Percentiles rank a stretch among this genome's conserved stretches.
phyloP scores from a whole-genome alignment of 2,329 filamentous ascomycete species.

The Fusarium sulawesiense region DNA sequence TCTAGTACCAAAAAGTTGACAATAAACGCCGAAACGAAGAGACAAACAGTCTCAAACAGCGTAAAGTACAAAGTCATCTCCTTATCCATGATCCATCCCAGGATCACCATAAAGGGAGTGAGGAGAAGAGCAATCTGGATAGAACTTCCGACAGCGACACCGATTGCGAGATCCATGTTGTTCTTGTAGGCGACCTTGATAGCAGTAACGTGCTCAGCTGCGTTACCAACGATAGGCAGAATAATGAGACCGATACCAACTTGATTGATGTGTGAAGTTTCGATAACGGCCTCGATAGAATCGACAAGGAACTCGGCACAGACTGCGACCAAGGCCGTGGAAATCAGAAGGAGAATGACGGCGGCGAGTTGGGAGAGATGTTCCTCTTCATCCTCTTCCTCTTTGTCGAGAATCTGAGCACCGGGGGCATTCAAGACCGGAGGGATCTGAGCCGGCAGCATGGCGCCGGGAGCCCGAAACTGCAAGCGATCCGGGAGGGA shows the following conservation, averaged over 20 bases:
- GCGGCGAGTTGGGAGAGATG: constrained; percentile 67
- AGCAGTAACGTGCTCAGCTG: constrained; percentile 78
- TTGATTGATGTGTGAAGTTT: constrained; percentile 67
- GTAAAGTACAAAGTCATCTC: constrained; percentile 88
- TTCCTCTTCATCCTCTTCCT: constrained; percentile 54
- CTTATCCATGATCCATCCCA: constrained; percentile 75
- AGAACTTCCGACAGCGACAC: constrained; percentile 75
- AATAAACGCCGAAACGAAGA: constrained; percentile 86
- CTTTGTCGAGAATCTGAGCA: constrained; percentile 40
- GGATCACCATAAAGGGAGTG: constrained; percentile 75
- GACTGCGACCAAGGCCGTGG: constrained; percentile 73
- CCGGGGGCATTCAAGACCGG: constrained; percentile 50
- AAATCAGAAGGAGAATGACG: constrained; percentile 70
- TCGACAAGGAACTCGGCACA: constrained; percentile 78
- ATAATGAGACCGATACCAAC: constrained; percentile 79
- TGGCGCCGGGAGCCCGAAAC: constrained; percentile 60
- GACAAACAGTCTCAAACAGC: constrained; percentile 86
- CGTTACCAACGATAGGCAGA: constrained; percentile 78
- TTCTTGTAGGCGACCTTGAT: constrained; percentile 78
- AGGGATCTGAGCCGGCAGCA: constrained; percentile 62
- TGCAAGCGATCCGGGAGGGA: constrained; percentile 77
- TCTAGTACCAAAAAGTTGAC: constrained; percentile 90
- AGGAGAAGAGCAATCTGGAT: constrained; percentile 80
- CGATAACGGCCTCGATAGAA: constrained; percentile 73
- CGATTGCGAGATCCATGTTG: constrained; percentile 81